phyloP scores from a whole-genome alignment of 129 eudicot species.

The Silybum marianum region DNA sequence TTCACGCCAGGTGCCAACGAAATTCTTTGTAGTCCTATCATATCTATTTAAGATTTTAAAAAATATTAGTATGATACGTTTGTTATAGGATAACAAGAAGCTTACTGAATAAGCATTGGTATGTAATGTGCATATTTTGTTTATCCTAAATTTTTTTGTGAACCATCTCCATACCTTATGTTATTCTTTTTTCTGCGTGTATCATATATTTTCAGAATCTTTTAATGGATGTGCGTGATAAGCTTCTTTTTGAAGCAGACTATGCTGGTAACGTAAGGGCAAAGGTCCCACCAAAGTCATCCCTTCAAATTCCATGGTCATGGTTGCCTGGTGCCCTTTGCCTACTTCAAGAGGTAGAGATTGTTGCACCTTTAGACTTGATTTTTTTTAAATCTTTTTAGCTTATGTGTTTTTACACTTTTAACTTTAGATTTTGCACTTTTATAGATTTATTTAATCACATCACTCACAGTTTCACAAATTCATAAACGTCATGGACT shows the following conservation, averaged over 20 bases:
- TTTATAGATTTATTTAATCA: too few relatives aligned
- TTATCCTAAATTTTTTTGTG: background rate
- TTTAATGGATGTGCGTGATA: conserved; percentile 89
- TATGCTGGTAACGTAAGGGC: conserved; percentile 90
- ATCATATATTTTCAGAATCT: conserved; percentile 60
- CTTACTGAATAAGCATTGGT: background rate
- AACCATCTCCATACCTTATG: background rate
- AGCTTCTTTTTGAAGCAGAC: conserved; percentile 95
- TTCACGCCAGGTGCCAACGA: conserved; percentile 71
- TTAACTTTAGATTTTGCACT: too few relatives aligned
- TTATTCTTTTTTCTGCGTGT: background rate
- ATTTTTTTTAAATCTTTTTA: too few relatives aligned
- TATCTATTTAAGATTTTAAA: background rate
- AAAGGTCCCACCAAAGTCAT: conserved; percentile 75
- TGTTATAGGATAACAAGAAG: background rate
- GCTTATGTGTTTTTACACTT: too few relatives aligned
- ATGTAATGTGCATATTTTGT: background rate
- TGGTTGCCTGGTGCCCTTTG: conserved; percentile 97
- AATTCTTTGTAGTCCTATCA: background rate
- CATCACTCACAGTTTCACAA: too few relatives aligned
- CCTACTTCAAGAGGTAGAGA: conserved; percentile 96
- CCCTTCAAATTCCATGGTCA: conserved; percentile 94
- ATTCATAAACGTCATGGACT: too few relatives aligned
- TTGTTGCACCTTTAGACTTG: background rate
- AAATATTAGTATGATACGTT: background rate